These are phyloP conservation scores for Immersiporthe knoxdaviesiana DNA, from an alignment of 2,329 filamentous ascomycete genomes.

Conservation along the genomic window DNA sequence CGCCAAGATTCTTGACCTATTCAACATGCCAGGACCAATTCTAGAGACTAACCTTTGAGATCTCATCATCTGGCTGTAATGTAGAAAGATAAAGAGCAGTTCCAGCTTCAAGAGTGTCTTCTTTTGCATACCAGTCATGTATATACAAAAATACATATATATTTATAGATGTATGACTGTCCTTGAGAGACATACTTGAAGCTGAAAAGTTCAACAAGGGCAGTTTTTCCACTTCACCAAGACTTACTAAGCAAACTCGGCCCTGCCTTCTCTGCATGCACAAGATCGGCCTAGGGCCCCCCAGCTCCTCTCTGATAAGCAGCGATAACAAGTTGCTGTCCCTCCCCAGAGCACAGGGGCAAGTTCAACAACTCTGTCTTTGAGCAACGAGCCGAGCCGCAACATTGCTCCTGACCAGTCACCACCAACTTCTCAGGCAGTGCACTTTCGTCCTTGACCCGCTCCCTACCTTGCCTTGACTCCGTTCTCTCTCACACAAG, in stretches of 20 bases:
- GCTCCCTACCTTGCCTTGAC: neutral
- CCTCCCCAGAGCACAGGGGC: neutral
- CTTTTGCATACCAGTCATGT: neutral
- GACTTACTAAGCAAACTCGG: neutral
- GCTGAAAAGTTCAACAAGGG: neutral
- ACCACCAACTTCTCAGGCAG: neutral
- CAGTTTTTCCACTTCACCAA: neutral
- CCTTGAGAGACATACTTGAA: too few relatives aligned
- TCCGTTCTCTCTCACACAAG: neutral
- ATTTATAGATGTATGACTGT: too few relatives aligned
- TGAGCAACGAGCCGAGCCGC: neutral
- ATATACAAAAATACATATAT: too few relatives aligned
- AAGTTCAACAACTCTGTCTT: neutral
- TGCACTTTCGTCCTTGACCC: neutral
- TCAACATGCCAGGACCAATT: neutral
- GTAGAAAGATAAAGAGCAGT: neutral
- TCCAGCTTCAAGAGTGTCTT: neutral
- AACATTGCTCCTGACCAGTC: neutral
- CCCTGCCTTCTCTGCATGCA: neutral
- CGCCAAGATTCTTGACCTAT: too few relatives aligned
- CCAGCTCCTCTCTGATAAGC: neutral
- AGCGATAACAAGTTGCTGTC: slow-evolving; percentile 8
- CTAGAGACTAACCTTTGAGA: neutral
- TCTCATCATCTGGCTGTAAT: neutral
- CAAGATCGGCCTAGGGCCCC: neutral